Base-by-base conservation (phyloP, 2,329 filamentous ascomycete genomes). In the Verticillium zaregamsianum region DNA sequence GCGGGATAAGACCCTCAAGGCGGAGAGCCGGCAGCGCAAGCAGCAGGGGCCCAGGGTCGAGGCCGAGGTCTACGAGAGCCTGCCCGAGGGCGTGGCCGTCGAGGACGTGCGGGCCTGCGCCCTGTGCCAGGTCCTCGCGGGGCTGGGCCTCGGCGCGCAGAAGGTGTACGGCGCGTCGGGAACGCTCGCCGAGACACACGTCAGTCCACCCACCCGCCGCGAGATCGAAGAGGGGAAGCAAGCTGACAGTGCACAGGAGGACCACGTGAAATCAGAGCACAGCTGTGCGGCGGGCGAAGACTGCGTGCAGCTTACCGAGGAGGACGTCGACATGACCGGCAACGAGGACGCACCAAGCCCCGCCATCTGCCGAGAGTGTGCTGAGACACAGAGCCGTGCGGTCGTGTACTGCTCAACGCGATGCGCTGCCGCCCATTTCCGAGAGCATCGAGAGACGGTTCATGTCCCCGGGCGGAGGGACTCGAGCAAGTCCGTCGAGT, bases 91-190 rank as follows among this genome's bases (percentile, higher is more conserved):
- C 0, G 71, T 78, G 15, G 69, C 76, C 15, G 55, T 68, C 1
- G 71, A 74, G 54, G 68, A 75, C 9, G 75, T 81, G 8, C 61
- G 78, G 1, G 76, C 77, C 5, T 83, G 81, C 59, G 70, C 76
- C 2, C 58, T 81, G 6, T 83, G 81, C 66, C 77, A 82, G 64
- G 68, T 78, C n/a, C 68, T 80, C 2, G 64, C 69, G 12, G 70
- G 77, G 45, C 72, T 77, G 62, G 75, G 76, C 14, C 71, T 77
- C 3, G 64, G 64, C 11, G 70, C 69, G 33, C 66, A 79, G 61
- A 77, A 76, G 2, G 69, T 80, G 8, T 83, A 80, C 65, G 82
- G 80, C 67, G 23, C 40, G 20, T 80, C 78, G 1, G 72, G 77
- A 7, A 71, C 71, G 28, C 82, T 80, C 64, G 72, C 72, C 32